phyloP scores from a whole-genome alignment of 805 yeast genomes.

The Middelhovenomyces tepae region DNA sequence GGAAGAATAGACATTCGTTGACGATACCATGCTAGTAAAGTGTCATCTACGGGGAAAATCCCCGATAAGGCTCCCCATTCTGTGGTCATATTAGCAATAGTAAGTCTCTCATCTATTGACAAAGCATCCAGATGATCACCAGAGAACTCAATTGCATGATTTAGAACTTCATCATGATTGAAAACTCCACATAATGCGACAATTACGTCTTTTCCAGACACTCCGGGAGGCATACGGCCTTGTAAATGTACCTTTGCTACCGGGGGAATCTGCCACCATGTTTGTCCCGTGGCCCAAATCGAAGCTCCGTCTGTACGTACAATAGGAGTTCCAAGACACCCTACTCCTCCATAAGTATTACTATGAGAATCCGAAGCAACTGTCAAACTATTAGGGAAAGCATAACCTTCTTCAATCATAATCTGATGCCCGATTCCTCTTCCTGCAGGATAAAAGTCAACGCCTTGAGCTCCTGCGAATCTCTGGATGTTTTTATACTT shows the following conservation, averaged over 20 bases:
- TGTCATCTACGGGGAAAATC: conserved; percentile 88
- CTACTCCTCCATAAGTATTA: conserved; percentile 96
- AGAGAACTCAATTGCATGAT: conserved; percentile 88
- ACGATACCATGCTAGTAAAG: conserved; percentile 69
- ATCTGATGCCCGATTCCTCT: conserved; percentile 99
- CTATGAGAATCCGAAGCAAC: conserved; percentile 98
- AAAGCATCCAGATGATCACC: conserved; percentile 69
- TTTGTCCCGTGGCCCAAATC: conserved; percentile 99
- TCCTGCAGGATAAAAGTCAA: conserved; percentile 97
- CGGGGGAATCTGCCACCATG: conserved; percentile 99
- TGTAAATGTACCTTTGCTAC: conserved; percentile 86
- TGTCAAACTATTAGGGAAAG: conserved; percentile 84
- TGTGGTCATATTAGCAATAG: conserved; percentile 94
- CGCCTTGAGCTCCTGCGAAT: conserved; percentile 83
- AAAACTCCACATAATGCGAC: conserved; percentile 90
- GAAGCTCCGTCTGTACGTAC: conserved; percentile 99
- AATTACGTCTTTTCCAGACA: conserved; percentile 94
- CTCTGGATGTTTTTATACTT: conserved; percentile 83
- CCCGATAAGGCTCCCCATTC: conserved; percentile 99
- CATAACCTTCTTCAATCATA: conserved; percentile 98
- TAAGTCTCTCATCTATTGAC: conserved; percentile 75
- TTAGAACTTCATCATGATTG: conserved; percentile 85
- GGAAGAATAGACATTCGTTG: conserved; percentile 49
- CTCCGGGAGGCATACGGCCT: conserved; percentile 76
- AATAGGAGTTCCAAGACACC: conserved; percentile 92